Evolutionary conservation across 345 rosid genomes (phyloP).

Genomic region (Citrus sinensis): DNA sequence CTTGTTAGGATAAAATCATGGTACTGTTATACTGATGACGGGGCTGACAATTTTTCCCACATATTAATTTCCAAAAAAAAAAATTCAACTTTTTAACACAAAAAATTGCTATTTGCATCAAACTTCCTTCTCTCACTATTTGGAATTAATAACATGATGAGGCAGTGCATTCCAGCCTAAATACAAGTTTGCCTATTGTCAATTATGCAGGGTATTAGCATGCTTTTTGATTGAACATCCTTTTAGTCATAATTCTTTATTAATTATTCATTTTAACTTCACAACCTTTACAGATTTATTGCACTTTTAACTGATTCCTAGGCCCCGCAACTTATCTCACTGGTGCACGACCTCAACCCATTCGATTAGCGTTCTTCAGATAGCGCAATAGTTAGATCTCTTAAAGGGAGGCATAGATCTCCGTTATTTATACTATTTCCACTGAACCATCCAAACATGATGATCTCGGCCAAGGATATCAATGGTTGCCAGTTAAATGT

Average conservation of each 20-base stretch:
- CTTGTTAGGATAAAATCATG: background rate
- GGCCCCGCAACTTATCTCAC: background rate
- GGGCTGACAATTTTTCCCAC: background rate
- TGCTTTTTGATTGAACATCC: background rate
- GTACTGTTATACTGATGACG: background rate
- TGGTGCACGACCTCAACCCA: background rate
- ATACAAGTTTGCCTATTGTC: background rate
- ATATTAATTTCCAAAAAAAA: background rate
- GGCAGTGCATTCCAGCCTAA: background rate
- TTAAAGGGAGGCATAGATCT: background rate
- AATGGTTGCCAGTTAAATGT: background rate
- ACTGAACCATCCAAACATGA: background rate
- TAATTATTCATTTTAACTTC: background rate
- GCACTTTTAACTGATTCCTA: background rate
- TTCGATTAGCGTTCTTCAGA: background rate
- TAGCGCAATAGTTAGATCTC: background rate
- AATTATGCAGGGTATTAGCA: background rate
- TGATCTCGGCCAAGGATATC: background rate
- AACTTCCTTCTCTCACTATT: background rate
- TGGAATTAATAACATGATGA: background rate
- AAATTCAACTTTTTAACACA: background rate
- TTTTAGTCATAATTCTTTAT: background rate
- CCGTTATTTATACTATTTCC: background rate
- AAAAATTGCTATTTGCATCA: background rate
- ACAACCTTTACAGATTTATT: background rate